Evolutionary conservation across 192 early-diverging fungal genomes (phyloP).

Genomic region (Linnemannia schmuckeri): DNA sequence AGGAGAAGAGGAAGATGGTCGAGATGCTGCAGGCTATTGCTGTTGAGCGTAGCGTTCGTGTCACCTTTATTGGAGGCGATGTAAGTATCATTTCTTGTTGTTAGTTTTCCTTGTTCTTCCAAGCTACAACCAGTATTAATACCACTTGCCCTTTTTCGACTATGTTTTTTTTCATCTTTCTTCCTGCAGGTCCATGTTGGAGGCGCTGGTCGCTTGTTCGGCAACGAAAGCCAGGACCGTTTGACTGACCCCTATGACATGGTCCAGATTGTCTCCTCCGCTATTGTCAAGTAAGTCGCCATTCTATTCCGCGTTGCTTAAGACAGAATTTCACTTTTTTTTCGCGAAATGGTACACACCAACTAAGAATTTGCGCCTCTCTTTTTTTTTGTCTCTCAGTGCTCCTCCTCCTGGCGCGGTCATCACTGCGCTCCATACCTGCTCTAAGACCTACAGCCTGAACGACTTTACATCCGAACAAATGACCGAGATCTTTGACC

Average conservation of each 20-base stretch:
- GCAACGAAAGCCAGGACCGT: conserved; percentile 64
- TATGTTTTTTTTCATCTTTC: background rate
- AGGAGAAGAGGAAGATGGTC: conserved; percentile 78
- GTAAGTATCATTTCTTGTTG: conserved; percentile 62
- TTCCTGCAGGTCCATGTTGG: conserved; percentile 70
- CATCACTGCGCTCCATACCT: conserved; percentile 74
- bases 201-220: conserved; percentile 72
- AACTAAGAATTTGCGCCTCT: background rate
- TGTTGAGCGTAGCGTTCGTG: conserved; percentile 67
- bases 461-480: conserved; percentile 75
- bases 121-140: background rate
- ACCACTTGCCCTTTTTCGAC: background rate
- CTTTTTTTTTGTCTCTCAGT: conserved; percentile 16
- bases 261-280: conserved; percentile 85
- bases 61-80: conserved; percentile 87
- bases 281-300: conserved; percentile 78
- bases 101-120: conserved; percentile 12
- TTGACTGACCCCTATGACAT: conserved; percentile 78
- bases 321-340: background rate
- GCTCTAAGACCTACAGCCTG: conserved; percentile 66
- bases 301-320: background rate
- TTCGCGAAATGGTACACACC: background rate
- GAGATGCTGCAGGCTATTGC: conserved; percentile 77
- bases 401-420: conserved; percentile 80
- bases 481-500: conserved; percentile 79